Evolutionary conservation across 2,329 filamentous ascomycete species (phyloP).

Genomic region (Pseudogymnoascus sp.): DNA sequence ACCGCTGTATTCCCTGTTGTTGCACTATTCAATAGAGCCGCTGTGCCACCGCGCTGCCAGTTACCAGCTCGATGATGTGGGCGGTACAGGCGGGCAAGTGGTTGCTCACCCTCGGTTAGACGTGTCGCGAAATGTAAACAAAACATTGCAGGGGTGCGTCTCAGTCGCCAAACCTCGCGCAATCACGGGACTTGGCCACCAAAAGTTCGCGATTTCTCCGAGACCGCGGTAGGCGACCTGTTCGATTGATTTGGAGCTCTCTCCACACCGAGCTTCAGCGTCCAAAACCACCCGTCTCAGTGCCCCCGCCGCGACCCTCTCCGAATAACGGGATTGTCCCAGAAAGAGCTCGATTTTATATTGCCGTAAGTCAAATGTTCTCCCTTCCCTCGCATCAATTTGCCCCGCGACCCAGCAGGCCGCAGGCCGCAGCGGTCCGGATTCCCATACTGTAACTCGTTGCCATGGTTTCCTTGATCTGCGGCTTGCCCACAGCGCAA

Average conservation of each 20-base stretch:
- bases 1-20: conserved; percentile 7
- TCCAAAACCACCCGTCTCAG: background rate
- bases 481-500: background rate
- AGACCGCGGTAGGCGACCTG: background rate
- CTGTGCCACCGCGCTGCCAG: background rate
- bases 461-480: conserved; percentile 1
- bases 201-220: background rate
- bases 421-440: background rate
- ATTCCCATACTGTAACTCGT: background rate
- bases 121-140: conserved; percentile 7
- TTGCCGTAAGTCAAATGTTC: background rate
- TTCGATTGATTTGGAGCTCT: background rate
- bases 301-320: background rate
- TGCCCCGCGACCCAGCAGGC: background rate
- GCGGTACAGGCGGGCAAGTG: background rate
- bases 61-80: background rate
- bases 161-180: conserved; percentile 7
- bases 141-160: conserved; percentile 2
- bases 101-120: conserved; percentile 7
- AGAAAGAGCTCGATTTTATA: background rate
- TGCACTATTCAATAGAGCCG: background rate
- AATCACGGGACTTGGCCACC: conserved; percentile 4
- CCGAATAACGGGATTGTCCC: background rate
- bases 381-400: background rate
- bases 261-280: background rate